Evolutionary conservation across 139 green algal species (phyloP).

Genomic region (Zygnema cylindricum): DNA sequence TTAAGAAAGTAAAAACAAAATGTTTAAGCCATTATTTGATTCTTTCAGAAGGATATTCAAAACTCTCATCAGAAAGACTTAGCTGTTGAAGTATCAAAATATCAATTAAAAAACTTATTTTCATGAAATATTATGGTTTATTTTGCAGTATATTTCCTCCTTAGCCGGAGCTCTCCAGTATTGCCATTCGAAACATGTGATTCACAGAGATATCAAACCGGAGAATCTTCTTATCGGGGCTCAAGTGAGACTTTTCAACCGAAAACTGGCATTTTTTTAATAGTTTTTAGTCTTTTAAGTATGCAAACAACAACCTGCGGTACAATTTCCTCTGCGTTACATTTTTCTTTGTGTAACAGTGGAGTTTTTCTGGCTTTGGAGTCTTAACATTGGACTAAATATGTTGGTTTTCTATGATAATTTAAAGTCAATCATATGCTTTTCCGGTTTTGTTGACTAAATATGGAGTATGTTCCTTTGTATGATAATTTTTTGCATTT

Average conservation of each 20-base stretch:
- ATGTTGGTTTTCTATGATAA: neutral
- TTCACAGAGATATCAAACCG: slow-evolving; percentile 97
- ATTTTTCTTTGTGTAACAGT: neutral
- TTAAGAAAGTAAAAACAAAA: neutral
- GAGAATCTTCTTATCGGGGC: slow-evolving; percentile 96
- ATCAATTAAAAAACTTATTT: neutral
- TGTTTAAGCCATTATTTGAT: neutral
- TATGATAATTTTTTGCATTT: slow-evolving; percentile 22
- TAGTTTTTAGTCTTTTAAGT: too few species aligned
- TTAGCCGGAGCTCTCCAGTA: slow-evolving; percentile 88
- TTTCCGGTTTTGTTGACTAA: neutral
- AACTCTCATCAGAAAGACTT: neutral
- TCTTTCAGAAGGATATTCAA: neutral
- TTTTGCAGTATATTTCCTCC: slow-evolving; percentile 73
- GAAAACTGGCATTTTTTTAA: too few species aligned
- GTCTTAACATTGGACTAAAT: neutral
- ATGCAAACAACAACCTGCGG: neutral
- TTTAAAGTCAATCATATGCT: neutral
- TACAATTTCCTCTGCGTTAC: neutral
- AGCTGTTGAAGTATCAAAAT: neutral
- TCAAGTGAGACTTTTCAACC: slow-evolving; percentile 71
- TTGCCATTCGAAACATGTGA: slow-evolving; percentile 98
- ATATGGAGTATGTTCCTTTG: neutral
- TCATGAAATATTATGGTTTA: slow-evolving; percentile 31
- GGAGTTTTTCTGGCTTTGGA: neutral